Evolutionary conservation across 192 early-diverging fungal species (phyloP).

Genomic region (Phycomyces blakesleeanus): DNA sequence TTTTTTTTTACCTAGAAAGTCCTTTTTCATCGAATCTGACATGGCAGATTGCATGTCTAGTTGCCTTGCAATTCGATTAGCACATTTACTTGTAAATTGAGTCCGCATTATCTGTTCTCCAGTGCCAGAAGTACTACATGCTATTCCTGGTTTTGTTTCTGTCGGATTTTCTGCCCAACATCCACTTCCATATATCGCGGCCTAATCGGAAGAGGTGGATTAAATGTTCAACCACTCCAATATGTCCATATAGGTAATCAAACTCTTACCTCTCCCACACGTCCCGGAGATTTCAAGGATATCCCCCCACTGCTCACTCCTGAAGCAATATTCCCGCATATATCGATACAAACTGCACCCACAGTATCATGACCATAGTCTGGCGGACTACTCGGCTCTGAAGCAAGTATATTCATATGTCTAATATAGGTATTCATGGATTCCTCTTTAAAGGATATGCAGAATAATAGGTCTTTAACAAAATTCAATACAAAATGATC

Average conservation of each 20-base stretch:
- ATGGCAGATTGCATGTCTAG: constrained; percentile 24
- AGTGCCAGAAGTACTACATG: constrained; percentile 69
- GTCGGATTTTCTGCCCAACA: constrained; percentile 69
- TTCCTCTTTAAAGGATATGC: neutral
- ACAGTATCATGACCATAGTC: constrained; percentile 73
- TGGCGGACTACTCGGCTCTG: neutral
- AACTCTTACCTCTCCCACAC: constrained; percentile 70
- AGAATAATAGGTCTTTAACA: neutral
- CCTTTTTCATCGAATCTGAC: constrained; percentile 18
- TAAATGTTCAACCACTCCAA: too few relatives aligned
- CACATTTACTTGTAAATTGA: constrained; percentile 58
- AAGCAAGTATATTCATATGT: constrained; percentile 10
- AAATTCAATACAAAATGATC: too few relatives aligned
- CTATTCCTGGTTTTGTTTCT: constrained; percentile 34
- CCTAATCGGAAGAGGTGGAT: constrained; percentile 39
- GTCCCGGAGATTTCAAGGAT: constrained; percentile 75
- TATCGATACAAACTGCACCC: constrained; percentile 76
- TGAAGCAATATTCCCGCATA: constrained; percentile 55
- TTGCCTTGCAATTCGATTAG: constrained; percentile 29
- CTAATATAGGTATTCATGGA: constrained; percentile 19
- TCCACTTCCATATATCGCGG: constrained; percentile 78
- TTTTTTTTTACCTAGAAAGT: constrained; percentile 25
- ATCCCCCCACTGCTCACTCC: constrained; percentile 89
- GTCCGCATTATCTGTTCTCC: constrained; percentile 87
- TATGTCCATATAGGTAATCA: neutral